Evolutionary conservation across 192 early-diverging fungal species (phyloP), one percentile per base, ranked within the genome.

Genomic region (Coemansia sp.): DNA sequence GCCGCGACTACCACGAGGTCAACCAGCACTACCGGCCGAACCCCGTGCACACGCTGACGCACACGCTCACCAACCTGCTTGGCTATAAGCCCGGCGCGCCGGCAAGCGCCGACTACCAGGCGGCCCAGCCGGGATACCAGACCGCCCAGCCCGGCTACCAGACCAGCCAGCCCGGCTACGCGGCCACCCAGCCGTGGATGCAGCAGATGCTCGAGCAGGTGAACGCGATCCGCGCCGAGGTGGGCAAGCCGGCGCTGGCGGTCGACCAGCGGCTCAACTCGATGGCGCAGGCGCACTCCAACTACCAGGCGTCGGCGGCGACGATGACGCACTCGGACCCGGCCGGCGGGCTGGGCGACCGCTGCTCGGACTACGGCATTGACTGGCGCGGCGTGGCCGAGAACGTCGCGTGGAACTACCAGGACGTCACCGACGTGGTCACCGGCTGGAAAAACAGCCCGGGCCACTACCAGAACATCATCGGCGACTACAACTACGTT

Each of bases 151-250:
- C 50, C 12, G 20, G 1, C 0, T 32, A 43, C 34, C 27, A 35
- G 6, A 14, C 56, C 7, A 10, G 57, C 30, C 14, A 17, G 8
- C 22, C 23, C 21, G 14, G 22, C 15, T 29, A 8, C 32, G 12
- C 19, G 30, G 7, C 30, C 32, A 40, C 19, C 23, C 36, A 41
- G 58, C 42, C 14, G 20, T 73, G 70, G 70, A 11, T 55, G 50
- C 35, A 56, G 49, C 50, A 75, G 43, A 74, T 74, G 71, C 56
- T 74, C 6, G 17, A 53, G 17, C 59, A 63, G 31, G 52, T 74
- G 9, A 74, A 74, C 41, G 35, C 22, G 4, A 28, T 68, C 25
- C 71, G 71, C 5, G 64, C 71, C 21, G 28, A 54, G 41, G 44
- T 47, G 14, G 65, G 65, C 26, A 68, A 59, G 44, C 32, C 48